A percentile compares a stretch with the other conserved stretches of the same genome.
phyloP scores from a whole-genome alignment of 495 filamentous ascomycete species.

The Xylaria longipes region DNA sequence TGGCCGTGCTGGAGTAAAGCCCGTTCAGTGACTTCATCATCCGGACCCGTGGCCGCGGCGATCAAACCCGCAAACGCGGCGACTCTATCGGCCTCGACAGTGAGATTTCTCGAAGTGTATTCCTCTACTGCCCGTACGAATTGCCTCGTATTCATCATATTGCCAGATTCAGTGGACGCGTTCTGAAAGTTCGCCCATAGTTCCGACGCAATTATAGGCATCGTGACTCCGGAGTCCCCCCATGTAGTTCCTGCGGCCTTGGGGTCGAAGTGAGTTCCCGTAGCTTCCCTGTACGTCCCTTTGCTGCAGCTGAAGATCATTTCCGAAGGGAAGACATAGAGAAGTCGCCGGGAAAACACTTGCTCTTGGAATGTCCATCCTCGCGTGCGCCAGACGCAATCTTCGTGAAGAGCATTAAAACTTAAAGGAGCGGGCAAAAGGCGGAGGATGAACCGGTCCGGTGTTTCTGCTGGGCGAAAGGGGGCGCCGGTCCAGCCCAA shows the following conservation, averaged over 20 bases:
- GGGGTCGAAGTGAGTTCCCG: not conserved
- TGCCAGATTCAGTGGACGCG: not conserved
- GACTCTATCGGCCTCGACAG: not conserved
- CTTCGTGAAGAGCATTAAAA: not conserved
- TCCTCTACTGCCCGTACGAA: not conserved
- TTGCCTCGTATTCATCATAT: not conserved
- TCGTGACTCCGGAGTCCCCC: not conserved
- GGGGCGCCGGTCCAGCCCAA: too few relatives aligned
- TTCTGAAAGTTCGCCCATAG: not conserved
- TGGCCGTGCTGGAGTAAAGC: not conserved
- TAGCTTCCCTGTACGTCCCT: not conserved
- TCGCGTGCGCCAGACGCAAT: not conserved
- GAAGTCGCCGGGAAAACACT: not conserved
- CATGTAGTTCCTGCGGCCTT: not conserved
- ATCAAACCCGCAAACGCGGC: conserved; percentile 7
- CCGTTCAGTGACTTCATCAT: not conserved
- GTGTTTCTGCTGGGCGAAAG: too few relatives aligned
- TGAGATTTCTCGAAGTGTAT: not conserved
- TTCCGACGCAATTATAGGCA: not conserved
- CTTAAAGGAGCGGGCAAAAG: not conserved
- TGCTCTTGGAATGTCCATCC: conserved; percentile 17
- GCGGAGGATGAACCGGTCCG: not conserved
- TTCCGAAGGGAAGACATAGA: not conserved
- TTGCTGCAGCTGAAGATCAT: not conserved
- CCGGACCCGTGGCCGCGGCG: not conserved